Evolutionary conservation across 2,329 filamentous ascomycete species (phyloP), one percentile per base, ranked within the genome.

Genomic region (Coniochaeta sp.): DNA sequence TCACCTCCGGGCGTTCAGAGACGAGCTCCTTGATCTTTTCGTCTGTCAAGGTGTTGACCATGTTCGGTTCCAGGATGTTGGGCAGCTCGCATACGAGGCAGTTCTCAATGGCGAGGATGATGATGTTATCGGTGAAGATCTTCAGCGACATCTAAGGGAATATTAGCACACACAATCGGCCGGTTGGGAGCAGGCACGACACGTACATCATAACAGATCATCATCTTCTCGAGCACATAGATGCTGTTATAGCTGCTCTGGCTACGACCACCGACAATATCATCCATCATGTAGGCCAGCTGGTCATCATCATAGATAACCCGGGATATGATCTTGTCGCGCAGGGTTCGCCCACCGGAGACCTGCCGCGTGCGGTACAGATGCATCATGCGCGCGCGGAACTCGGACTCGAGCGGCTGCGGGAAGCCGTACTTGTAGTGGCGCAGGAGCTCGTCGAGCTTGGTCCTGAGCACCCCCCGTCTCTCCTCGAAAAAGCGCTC

Each of bases 91-190:
- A 10, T 7, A 48, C 32, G 10, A 48, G 46, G 14, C 30, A 33
- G 28, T 48, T 48, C 46, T 48, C 46, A 16, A 48, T 18, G 16
- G 46, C 46, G 9, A 48, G 30, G 26, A 48, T 48, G 46, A 48
- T n/a, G 12, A 48, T n/a, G 28, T 48, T 48, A 16, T 48, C 46
- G 5, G 9, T 33, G 46, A 20, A 48, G 2, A 12, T 33, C n/a
- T 18, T 20, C 9, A 48, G 27, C 8, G 18, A 48, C 46, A 33
- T 48, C 46, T 48, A 14, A 9, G 6, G 13, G 24, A 16, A 10
- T 18, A 16, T 40, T 40, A 40, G 35, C 16, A 16, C 9, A 16
- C 16, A 16, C 9, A 16, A 6, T 22, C 6, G 6, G 35, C 10
- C 16, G 16, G 16, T 10, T 33, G 31, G 10, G 3, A 3, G 20